phyloP scores from a whole-genome alignment of 1,284 basidiomycete genomes.

The Trametes versicolor region DNA sequence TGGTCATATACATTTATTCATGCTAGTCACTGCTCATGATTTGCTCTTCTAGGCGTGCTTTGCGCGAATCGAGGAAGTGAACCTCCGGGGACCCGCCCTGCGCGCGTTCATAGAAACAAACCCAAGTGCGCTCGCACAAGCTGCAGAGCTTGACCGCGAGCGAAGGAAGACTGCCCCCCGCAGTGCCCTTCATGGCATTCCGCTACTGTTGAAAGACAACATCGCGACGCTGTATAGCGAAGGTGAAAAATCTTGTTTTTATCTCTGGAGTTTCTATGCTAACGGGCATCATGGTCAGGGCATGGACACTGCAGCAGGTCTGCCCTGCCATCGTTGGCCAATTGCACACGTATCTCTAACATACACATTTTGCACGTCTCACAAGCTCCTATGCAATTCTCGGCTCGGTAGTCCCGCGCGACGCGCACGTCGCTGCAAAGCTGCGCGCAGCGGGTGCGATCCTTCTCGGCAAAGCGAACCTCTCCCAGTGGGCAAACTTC shows the following conservation, averaged over 20 bases:
- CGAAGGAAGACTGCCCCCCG: constrained; percentile 56
- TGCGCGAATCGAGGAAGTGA: constrained; percentile 76
- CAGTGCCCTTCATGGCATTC: constrained; percentile 73
- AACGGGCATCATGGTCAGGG: constrained; percentile 48
- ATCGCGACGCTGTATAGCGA: constrained; percentile 57
- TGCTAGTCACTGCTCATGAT: too few relatives aligned
- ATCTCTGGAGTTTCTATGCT: constrained; percentile 9
- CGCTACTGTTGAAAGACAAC: constrained; percentile 77
- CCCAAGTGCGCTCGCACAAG: constrained; percentile 65
- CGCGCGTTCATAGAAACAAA: constrained; percentile 74
- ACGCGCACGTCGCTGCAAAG: constrained; percentile 68
- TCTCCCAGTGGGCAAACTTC: constrained; percentile 71
- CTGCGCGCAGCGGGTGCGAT: constrained; percentile 75
- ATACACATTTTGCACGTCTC: not conserved
- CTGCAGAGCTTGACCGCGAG: constrained; percentile 63
- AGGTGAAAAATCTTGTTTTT: constrained; percentile 38
- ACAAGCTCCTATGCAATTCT: constrained; percentile 66
- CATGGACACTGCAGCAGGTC: constrained; percentile 68
- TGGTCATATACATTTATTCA: not conserved
- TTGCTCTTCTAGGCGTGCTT: constrained; percentile 78
- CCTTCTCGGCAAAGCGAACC: constrained; percentile 73
- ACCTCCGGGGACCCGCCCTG: constrained; percentile 65
- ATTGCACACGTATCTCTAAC: not conserved
- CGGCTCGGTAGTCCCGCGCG: constrained; percentile 65
- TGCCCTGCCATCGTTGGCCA: not conserved